These are phyloP conservation scores for Xylariaceae sp. DNA, from an alignment of 2,329 filamentous ascomycete species.

Conservation along the genomic window DNA sequence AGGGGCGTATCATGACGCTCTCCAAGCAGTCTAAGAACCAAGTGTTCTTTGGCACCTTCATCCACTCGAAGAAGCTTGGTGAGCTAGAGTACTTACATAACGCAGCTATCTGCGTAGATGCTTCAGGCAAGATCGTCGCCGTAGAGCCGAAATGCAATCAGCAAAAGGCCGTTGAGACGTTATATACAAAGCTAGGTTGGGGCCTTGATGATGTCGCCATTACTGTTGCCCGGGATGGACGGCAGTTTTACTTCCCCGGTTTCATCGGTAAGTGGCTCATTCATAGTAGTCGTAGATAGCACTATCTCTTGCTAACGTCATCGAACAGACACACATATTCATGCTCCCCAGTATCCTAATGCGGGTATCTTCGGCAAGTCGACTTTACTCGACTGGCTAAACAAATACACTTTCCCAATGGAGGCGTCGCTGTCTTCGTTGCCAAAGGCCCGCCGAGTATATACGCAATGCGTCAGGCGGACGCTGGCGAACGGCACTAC, in stretches of 20 bases:
- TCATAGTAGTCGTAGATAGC: background rate
- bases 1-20: conserved; percentile 29
- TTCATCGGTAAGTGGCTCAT: conserved; percentile 67
- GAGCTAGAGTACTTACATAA: conserved; percentile 59
- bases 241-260: conserved; percentile 81
- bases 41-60: conserved; percentile 61
- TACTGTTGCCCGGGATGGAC: conserved; percentile 46
- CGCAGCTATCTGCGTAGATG: conserved; percentile 57
- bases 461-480: conserved; percentile 76
- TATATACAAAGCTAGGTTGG: conserved; percentile 56
- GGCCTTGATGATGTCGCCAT: conserved; percentile 45
- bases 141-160: conserved; percentile 48
- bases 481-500: conserved; percentile 92
- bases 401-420: conserved; percentile 93
- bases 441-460: conserved; percentile 70
- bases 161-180: conserved; percentile 40
- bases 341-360: conserved; percentile 95
- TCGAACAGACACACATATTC: conserved; percentile 85
- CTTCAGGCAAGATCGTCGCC: conserved; percentile 55
- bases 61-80: conserved; percentile 56
- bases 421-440: conserved; percentile 76
- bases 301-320: conserved; percentile 28
- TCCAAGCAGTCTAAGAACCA: conserved; percentile 43
- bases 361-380: conserved; percentile 91
- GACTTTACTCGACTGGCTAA: conserved; percentile 90